These are phyloP conservation scores for Smithsoniella earleae DNA, from an alignment of 163 green algal genomes.

Conservation along the genomic window DNA sequence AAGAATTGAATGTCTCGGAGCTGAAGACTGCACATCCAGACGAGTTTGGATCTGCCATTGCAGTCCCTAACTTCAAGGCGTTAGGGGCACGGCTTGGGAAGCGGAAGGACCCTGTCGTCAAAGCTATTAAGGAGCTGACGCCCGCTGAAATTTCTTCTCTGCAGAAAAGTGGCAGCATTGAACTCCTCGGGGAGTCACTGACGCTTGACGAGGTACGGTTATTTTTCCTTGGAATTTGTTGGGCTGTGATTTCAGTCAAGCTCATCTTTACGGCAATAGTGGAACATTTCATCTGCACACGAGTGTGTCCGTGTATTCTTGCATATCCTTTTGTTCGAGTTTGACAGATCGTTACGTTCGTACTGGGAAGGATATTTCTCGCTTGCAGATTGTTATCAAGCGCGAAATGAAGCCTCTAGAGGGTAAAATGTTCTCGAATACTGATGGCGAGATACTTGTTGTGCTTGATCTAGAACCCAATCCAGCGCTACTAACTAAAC, in stretches of 20 bases:
- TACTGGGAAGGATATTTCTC: no score
- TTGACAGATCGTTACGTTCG: no score
- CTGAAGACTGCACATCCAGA: constrained; percentile 76
- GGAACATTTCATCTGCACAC: background rate
- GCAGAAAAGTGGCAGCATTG: constrained; percentile 45
- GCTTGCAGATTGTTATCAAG: constrained; percentile 28
- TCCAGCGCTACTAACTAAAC: constrained; percentile 36
- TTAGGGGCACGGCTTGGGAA: constrained; percentile 83
- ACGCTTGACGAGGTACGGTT: background rate
- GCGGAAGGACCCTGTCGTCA: constrained; percentile 61
- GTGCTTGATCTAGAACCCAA: constrained; percentile 74
- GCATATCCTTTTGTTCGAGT: no score
- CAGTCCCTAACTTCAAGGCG: constrained; percentile 10
- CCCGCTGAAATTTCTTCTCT: constrained; percentile 52
- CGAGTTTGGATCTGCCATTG: background rate
- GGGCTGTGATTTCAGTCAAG: no score
- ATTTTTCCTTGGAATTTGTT: background rate
- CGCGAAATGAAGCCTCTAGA: constrained; percentile 51
- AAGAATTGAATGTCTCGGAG: constrained; percentile 83
- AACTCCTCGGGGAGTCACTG: constrained; percentile 60
- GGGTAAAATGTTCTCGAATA: constrained; percentile 26
- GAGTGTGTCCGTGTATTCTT: background rate
- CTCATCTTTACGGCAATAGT: no score
- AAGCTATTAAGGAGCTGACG: constrained; percentile 64
- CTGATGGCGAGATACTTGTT: constrained; percentile 86